phyloP scores from a whole-genome alignment of 768 basidiomycete species.

The Pisolithus sp. region DNA sequence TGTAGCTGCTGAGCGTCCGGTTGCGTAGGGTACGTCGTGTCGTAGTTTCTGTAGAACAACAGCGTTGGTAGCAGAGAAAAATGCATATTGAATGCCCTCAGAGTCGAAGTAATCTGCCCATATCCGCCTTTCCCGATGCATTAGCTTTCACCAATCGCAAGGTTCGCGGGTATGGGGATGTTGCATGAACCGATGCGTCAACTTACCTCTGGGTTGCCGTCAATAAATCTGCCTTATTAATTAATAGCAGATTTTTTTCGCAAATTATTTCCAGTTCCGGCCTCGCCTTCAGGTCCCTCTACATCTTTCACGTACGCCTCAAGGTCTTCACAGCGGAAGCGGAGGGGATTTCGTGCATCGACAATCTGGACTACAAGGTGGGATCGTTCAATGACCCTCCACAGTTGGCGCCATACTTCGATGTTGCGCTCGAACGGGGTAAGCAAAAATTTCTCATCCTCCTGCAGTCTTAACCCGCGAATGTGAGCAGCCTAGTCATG shows the following conservation, averaged over 20 bases:
- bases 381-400: slow-evolving; percentile 94
- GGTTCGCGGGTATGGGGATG: background rate
- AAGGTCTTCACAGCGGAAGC: slow-evolving; percentile 89
- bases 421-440: slow-evolving; percentile 97
- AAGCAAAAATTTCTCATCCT: slow-evolving; percentile 78
- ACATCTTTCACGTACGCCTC: slow-evolving; percentile 82
- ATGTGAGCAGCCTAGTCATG: background rate
- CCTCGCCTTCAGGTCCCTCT: slow-evolving; percentile 75
- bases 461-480: slow-evolving; percentile 59
- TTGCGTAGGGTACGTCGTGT: slow-evolving; percentile 36
- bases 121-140: slow-evolving; percentile 41
- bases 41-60: slow-evolving; percentile 75
- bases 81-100: slow-evolving; percentile 72
- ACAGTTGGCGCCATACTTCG: slow-evolving; percentile 97
- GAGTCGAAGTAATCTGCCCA: slow-evolving; percentile 94
- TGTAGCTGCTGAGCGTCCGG: slow-evolving; percentile 17
- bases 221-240: slow-evolving; percentile 94
- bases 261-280: slow-evolving; percentile 66
- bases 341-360: slow-evolving; percentile 90
- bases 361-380: slow-evolving; percentile 94
- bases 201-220: slow-evolving; percentile 78
- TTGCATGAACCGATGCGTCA: background rate
- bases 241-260: slow-evolving; percentile 74
- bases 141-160: background rate
- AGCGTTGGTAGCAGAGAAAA: slow-evolving; percentile 91